These are phyloP conservation scores for Lichtheimia ramosa DNA, from an alignment of 371 early-diverging fungal genomes.

Conservation along the genomic window DNA sequence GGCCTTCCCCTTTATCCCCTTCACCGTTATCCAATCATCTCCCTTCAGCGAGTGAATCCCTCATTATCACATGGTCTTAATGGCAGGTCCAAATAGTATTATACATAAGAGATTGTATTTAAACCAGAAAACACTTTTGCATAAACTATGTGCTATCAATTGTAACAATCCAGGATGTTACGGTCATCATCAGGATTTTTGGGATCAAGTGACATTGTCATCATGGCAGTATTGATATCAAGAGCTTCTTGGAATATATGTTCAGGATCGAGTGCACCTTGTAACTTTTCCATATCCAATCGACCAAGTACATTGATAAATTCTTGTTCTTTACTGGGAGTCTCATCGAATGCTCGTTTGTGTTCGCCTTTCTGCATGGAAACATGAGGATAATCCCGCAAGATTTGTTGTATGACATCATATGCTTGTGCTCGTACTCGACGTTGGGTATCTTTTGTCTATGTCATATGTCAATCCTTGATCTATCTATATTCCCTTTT, in stretches of 20 bases:
- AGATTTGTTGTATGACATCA: constrained; percentile 19
- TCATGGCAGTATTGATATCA: constrained; percentile 39
- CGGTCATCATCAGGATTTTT: constrained; percentile 9
- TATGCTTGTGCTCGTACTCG: constrained; percentile 35
- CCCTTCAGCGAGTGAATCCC: too few relatives aligned
- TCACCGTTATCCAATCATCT: too few relatives aligned
- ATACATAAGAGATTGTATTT: constrained; percentile 1
- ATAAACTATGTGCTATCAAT: constrained; percentile 5
- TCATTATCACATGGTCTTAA: too few relatives aligned
- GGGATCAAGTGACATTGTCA: constrained; percentile 26
- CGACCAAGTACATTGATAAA: constrained; percentile 19
- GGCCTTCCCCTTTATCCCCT: too few relatives aligned
- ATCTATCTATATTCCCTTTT: neutral
- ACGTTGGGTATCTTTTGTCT: constrained; percentile 32
- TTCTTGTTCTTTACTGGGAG: constrained; percentile 9
- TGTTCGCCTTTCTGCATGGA: neutral
- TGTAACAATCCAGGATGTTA: constrained; percentile 14
- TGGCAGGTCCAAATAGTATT: constrained; percentile 3
- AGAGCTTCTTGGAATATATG: constrained; percentile 45
- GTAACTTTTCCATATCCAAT: constrained; percentile 19
- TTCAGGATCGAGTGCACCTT: constrained; percentile 32
- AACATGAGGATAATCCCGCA: neutral
- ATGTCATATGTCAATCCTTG: neutral
- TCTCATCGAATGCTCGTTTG: constrained; percentile 7
- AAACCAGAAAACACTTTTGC: constrained; percentile 2